Base-by-base conservation (phyloP, 2,329 filamentous ascomycete species). In the Talaromyces pinophilus region DNA sequence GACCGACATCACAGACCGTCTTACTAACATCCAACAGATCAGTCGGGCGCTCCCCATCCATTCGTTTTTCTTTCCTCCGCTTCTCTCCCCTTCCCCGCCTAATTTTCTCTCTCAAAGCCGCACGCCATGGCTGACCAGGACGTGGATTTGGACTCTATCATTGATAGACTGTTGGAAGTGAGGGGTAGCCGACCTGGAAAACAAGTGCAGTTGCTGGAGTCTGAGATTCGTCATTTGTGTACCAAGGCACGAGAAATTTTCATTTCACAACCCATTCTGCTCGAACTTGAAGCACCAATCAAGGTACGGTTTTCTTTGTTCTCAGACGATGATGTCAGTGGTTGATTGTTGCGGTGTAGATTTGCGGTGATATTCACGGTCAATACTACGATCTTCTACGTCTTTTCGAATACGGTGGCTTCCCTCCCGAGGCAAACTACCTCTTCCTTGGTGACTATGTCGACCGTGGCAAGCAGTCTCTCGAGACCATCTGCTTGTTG, bases 381-480 rank as follows among this genome's bases (percentile, higher is more conserved):
- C 95, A 99, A 84, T 99, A 99, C 84, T 97, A 97, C 82, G 95
- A 99, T 81, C 87, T 99, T 69, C 87, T 99, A 72, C 92, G 95
- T 77, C 86, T 99, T 69, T 99, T 99, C 82, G 95, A 99, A 82
- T 97, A 97, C 78, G 94, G 95, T 73, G 95, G 95, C 70, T 98
- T 99, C 83, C 95, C 95, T 65, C 95, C 95, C 15, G 93, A 98
- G 83, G 93, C 95, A 76, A 99, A 99, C 86, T 99, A 98, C 82
- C 92, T 99, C 74, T 99, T 99, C 87, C 91, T 99, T 61, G 95
- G 95, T 73, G 95, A 99, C 79, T 99, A 99, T 77, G 95, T 99
- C 75, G 95, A 99, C 81, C 90, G 95, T 84, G 95, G 95, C 84
- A 98, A 99, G 86, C 95, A 99, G 83, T 97, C 94, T 44, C 90